Evolutionary conservation across 106 monocot genomes (phyloP).

Genomic region (Allium sativum): DNA sequence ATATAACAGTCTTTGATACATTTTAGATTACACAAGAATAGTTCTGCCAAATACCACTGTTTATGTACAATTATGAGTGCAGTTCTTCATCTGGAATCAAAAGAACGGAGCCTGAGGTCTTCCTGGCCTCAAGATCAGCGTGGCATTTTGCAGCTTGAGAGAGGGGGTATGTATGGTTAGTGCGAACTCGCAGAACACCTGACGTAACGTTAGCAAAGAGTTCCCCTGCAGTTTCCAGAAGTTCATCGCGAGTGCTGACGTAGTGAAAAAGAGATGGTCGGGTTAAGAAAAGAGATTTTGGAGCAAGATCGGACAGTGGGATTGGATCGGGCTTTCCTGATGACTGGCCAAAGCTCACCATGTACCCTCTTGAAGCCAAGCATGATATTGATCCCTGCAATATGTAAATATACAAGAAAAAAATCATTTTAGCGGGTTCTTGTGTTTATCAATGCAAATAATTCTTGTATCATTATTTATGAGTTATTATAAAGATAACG

Average conservation of each 20-base stretch:
- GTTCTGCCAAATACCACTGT: no score
- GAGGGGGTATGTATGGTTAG: constrained; percentile 75
- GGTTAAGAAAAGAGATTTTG: constrained; percentile 71
- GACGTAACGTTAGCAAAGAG: constrained; percentile 50
- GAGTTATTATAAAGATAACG: no score
- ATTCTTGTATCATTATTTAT: no score
- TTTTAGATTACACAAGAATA: no score
- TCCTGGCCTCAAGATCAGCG: constrained; percentile 72
- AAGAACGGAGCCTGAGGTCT: constrained; percentile 77
- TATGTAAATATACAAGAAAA: not conserved
- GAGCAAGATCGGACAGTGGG: constrained; percentile 45
- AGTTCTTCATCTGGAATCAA: constrained; percentile 22
- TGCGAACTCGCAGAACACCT: constrained; percentile 53
- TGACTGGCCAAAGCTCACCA: constrained; percentile 86
- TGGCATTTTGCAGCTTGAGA: constrained; percentile 73
- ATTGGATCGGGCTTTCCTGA: constrained; percentile 72
- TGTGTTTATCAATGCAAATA: no score
- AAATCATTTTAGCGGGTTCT: not conserved
- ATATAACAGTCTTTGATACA: no score
- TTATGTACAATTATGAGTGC: no score
- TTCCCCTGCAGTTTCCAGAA: constrained; percentile 74
- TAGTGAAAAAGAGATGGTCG: constrained; percentile 71
- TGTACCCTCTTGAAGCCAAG: constrained; percentile 43
- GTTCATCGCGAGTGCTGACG: constrained; percentile 69
- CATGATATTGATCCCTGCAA: constrained; percentile 73